Evolutionary conservation across 768 basidiomycete species (phyloP).

Genomic region (Lactarius akahatsu): DNA sequence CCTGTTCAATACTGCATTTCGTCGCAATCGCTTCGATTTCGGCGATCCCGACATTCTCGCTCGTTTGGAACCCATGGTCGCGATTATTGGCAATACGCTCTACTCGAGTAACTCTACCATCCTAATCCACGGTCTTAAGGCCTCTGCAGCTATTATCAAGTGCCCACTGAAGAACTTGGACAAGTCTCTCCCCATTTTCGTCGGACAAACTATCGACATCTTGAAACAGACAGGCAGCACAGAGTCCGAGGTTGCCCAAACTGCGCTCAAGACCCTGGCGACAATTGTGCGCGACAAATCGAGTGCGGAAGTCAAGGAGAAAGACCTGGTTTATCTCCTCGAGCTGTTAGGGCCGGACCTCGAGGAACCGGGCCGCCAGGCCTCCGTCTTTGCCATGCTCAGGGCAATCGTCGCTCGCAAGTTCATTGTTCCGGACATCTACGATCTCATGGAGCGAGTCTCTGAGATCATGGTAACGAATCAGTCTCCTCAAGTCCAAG

Average conservation of each 20-base stretch:
- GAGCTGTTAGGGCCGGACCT: slow-evolving; percentile 86
- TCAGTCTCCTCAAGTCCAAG: slow-evolving; percentile 88
- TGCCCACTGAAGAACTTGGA: slow-evolving; percentile 78
- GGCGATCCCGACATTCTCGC: slow-evolving; percentile 67
- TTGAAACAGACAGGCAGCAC: slow-evolving; percentile 81
- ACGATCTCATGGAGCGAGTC: slow-evolving; percentile 93
- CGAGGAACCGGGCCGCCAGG: slow-evolving; percentile 85
- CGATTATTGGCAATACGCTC: slow-evolving; percentile 86
- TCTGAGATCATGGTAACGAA: slow-evolving; percentile 91
- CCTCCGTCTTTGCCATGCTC: slow-evolving; percentile 81
- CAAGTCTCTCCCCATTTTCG: slow-evolving; percentile 76
- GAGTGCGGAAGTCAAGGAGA: slow-evolving; percentile 78
- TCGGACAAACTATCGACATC: slow-evolving; percentile 81
- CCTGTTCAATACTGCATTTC: slow-evolving; percentile 82
- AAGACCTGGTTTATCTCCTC: slow-evolving; percentile 83
- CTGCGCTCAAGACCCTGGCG: slow-evolving; percentile 82
- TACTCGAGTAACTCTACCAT: slow-evolving; percentile 81
- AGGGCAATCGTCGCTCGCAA: slow-evolving; percentile 88
- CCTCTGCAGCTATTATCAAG: slow-evolving; percentile 74
- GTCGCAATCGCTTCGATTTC: slow-evolving; percentile 84
- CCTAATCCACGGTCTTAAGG: slow-evolving; percentile 71
- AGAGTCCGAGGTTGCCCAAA: slow-evolving; percentile 87
- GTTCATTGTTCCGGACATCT: slow-evolving; percentile 93
- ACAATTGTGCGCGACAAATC: slow-evolving; percentile 89
- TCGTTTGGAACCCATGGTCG: slow-evolving; percentile 85